Conservation (phyloP, 1,284 basidiomycete species). For the Porodaedalea pini region DNA sequence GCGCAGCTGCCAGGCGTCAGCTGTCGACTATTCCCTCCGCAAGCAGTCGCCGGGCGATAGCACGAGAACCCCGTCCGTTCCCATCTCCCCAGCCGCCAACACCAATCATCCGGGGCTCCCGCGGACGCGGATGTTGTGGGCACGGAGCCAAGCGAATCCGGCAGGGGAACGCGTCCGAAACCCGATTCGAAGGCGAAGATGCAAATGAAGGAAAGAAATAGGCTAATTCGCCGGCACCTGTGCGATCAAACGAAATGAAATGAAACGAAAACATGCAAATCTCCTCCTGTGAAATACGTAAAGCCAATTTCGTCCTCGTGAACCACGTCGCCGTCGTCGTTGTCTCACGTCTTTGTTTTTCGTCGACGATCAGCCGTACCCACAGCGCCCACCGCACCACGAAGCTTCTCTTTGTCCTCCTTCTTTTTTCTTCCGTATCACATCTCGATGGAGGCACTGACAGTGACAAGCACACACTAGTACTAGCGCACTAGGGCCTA, state of each 20-base stretch:
- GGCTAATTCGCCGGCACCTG: background rate
- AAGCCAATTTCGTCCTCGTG: background rate
- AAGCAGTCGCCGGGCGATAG: background rate
- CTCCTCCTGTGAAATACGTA: background rate
- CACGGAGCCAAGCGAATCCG: background rate
- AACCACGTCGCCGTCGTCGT: background rate
- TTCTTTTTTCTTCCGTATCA: background rate
- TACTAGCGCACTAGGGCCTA: background rate
- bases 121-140: background rate
- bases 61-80: background rate
- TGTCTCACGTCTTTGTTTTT: background rate
- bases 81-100: background rate
- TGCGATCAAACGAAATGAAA: background rate
- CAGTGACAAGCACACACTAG: background rate
- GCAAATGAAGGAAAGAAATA: background rate
- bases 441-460: background rate
- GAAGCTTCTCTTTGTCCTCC: background rate
- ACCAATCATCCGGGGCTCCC: conserved; percentile 1
- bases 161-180: background rate
- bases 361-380: background rate
- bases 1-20: background rate
- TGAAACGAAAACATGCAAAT: conserved; percentile 2
- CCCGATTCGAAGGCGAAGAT: background rate
- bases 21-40: conserved; percentile 3
- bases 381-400: background rate